Conservation (phyloP, 331 rosid genomes). For the Stylosanthes scabra region DNA sequence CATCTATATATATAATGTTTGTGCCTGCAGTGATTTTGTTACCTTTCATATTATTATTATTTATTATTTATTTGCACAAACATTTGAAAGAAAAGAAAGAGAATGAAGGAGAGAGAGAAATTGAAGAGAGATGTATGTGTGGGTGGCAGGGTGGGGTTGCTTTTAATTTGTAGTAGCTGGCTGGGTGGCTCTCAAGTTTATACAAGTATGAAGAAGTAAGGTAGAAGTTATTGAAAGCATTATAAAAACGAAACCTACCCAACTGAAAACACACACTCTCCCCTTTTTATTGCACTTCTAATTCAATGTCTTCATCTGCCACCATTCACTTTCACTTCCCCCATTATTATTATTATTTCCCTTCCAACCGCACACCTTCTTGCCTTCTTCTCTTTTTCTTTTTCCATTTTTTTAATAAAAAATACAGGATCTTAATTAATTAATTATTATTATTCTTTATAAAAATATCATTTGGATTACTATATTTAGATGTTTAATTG, state of each 20-base stretch:
- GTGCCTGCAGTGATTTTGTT: no score
- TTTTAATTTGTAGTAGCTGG: background rate
- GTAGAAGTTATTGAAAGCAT: constrained; percentile 48
- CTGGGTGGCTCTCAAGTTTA: constrained; percentile 36
- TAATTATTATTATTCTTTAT: no score
- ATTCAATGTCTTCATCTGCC: constrained; percentile 74
- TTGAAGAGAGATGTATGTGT: background rate
- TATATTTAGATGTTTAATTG: no score
- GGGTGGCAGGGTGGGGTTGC: background rate
- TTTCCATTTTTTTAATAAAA: background rate
- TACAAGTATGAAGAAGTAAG: no score
- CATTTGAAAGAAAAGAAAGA: constrained; percentile 33
- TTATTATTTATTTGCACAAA: constrained; percentile 37
- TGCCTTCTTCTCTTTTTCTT: background rate
- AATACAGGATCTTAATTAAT: no score
- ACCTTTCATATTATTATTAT: no score
- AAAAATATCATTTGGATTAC: no score
- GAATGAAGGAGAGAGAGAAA: background rate
- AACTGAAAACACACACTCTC: constrained; percentile 52
- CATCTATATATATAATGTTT: no score
- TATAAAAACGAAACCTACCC: constrained; percentile 72
- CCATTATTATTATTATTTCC: constrained; percentile 46
- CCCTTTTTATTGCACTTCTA: constrained; percentile 69
- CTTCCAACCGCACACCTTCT: constrained; percentile 41
- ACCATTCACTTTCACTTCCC: constrained; percentile 46